Evolutionary conservation across 2,329 filamentous ascomycete genomes (phyloP).

Genomic region (Colletotrichum lini): DNA sequence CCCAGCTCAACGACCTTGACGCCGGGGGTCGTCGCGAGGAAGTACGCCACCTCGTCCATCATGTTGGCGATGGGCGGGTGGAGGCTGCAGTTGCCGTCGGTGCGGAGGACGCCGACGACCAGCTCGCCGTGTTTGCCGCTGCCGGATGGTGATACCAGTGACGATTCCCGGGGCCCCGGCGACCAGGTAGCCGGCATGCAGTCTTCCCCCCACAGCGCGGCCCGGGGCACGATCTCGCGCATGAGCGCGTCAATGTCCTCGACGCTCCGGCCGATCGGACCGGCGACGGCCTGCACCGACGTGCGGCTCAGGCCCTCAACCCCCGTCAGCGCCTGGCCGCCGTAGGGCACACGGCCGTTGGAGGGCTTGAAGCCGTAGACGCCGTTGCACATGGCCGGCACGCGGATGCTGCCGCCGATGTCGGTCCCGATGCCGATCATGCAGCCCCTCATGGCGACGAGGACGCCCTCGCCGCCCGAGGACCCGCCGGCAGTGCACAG

Average conservation of each 20-base stretch:
- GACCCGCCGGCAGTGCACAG: slow-evolving; percentile 35
- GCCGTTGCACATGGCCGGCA: slow-evolving; percentile 39
- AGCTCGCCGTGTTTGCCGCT: slow-evolving; percentile 26
- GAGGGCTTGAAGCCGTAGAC: slow-evolving; percentile 40
- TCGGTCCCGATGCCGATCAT: slow-evolving; percentile 38
- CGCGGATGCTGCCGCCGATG: slow-evolving; percentile 37
- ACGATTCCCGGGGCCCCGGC: neutral
- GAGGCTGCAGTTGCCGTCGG: slow-evolving; percentile 27
- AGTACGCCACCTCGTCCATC: slow-evolving; percentile 25
- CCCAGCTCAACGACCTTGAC: slow-evolving; percentile 9
- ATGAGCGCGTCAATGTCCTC: slow-evolving; percentile 27
- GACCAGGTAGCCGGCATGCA: slow-evolving; percentile 34
- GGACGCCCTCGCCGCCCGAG: slow-evolving; percentile 35
- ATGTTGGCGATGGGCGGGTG: slow-evolving; percentile 32
- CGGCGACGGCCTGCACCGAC: slow-evolving; percentile 33
- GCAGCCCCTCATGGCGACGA: slow-evolving; percentile 29
- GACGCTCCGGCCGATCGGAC: slow-evolving; percentile 28
- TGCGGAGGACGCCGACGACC: slow-evolving; percentile 27
- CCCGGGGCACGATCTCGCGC: slow-evolving; percentile 29
- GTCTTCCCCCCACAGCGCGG: slow-evolving; percentile 32
- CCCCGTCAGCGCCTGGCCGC: slow-evolving; percentile 15
- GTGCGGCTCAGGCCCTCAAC: slow-evolving; percentile 31
- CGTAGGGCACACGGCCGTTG: slow-evolving; percentile 28
- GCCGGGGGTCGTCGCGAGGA: neutral
- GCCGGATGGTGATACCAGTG: neutral